These are phyloP conservation scores for Erythrobasidium hasegawianum DNA, from an alignment of 1,284 basidiomycete genomes.

Conservation along the genomic window DNA sequence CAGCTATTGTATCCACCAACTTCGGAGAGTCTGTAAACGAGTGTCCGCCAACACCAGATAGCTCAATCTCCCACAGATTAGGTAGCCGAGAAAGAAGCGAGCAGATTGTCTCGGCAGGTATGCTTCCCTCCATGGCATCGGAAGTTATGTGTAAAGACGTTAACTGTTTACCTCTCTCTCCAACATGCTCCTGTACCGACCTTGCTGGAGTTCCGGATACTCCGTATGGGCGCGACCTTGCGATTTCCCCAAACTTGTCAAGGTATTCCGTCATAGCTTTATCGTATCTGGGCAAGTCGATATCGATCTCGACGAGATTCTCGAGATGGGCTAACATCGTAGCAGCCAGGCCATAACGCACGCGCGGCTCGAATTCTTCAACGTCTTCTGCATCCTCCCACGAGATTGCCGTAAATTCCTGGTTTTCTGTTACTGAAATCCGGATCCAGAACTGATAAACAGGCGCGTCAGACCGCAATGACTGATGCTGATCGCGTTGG, in stretches of 20 bases:
- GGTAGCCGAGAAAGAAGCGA: conserved; percentile 4
- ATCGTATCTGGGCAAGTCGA: conserved; percentile 7
- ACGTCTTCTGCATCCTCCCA: conserved; percentile 2
- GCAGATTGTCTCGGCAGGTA: conserved; percentile 1
- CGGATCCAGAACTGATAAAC: conserved; percentile 25
- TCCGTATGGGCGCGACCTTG: background rate
- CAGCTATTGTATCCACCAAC: conserved; percentile 6
- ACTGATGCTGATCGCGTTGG: too few relatives aligned
- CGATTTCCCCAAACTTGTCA: too few relatives aligned
- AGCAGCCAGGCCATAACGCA: conserved; percentile 13
- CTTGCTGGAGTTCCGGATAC: background rate
- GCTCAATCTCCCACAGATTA: conserved; percentile 1
- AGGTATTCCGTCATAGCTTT: background rate
- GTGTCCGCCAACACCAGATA: conserved; percentile 12
- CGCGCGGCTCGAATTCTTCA: conserved; percentile 1
- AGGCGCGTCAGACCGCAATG: too few relatives aligned
- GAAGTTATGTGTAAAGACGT: conserved; percentile 2
- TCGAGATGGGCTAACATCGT: background rate
- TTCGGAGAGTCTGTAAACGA: background rate
- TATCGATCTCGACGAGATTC: conserved; percentile 18
- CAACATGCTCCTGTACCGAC: conserved; percentile 7
- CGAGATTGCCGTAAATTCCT: conserved; percentile 14
- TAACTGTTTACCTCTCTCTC: background rate
- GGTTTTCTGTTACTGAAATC: conserved; percentile 13
- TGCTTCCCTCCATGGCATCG: conserved; percentile 2